phyloP scores from a whole-genome alignment of 2,329 filamentous ascomycete genomes.

The Curvularia sp. region DNA sequence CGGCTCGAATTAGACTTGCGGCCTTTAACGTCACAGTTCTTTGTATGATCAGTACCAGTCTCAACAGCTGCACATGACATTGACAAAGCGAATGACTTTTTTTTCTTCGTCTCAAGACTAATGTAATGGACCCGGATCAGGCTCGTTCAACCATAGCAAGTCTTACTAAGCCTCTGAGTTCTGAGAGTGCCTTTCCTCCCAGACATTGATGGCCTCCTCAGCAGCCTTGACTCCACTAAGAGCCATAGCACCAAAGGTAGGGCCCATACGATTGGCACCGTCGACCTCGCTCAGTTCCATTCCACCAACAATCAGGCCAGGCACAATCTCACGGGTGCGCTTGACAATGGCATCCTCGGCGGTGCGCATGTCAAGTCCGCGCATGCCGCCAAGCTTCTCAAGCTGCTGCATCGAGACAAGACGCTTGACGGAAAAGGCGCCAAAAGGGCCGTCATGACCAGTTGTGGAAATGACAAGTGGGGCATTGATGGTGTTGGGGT shows the following conservation, averaged over 20 bases:
- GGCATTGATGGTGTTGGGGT: constrained; percentile 95
- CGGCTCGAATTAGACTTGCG: neutral
- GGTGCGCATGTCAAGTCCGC: constrained; percentile 88
- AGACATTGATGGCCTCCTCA: constrained; percentile 81
- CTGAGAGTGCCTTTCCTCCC: constrained; percentile 78
- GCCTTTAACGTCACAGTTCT: neutral
- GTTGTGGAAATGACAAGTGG: constrained; percentile 88
- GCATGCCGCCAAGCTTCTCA: constrained; percentile 87
- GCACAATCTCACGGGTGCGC: constrained; percentile 84
- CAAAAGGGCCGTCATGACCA: constrained; percentile 89
- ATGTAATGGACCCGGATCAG: neutral
- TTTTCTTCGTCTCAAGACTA: constrained; percentile 8
- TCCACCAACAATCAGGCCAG: constrained; percentile 88
- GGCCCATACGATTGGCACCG: constrained; percentile 89
- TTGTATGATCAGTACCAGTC: neutral
- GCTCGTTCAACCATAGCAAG: constrained; percentile 4
- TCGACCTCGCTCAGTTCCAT: constrained; percentile 95
- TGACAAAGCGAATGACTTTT: constrained; percentile 1
- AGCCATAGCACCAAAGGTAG: constrained; percentile 89
- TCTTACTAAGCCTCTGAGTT: constrained; percentile 61
- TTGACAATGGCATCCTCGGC: constrained; percentile 96
- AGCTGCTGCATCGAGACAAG: constrained; percentile 87
- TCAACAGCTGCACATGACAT: neutral
- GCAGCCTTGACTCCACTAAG: constrained; percentile 89
- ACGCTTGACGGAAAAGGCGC: constrained; percentile 88